Evolutionary conservation across 768 basidiomycete species (phyloP).

Genomic region (Russula sp.): DNA sequence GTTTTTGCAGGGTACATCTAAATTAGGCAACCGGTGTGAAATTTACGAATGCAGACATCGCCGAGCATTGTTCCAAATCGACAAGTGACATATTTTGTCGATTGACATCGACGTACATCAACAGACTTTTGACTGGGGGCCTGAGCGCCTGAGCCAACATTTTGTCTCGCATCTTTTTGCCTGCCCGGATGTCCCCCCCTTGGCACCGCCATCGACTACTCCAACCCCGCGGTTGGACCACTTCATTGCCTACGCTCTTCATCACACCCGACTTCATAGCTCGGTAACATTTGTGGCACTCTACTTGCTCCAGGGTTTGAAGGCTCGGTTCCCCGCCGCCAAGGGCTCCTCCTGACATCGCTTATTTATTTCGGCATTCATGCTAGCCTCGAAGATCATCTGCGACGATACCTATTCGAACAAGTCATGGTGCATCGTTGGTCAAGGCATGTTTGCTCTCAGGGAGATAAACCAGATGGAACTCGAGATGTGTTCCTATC

Average conservation of each 20-base stretch:
- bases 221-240: constrained; percentile 49
- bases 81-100: too few species aligned
- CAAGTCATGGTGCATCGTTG: constrained; percentile 59
- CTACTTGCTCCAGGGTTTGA: constrained; percentile 79
- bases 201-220: constrained; percentile 25
- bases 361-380: constrained; percentile 85
- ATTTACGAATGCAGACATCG: too few species aligned
- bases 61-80: too few species aligned
- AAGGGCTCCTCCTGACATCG: constrained; percentile 86
- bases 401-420: constrained; percentile 67
- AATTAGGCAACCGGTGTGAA: too few species aligned
- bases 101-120: too few species aligned
- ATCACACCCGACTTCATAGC: constrained; percentile 58
- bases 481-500: constrained; percentile 85
- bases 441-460: constrained; percentile 56
- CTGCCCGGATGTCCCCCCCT: constrained; percentile 73
- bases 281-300: constrained; percentile 54
- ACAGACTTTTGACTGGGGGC: too few species aligned
- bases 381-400: constrained; percentile 78
- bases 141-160: too few species aligned
- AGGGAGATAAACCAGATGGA: constrained; percentile 97
- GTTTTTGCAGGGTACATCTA: too few species aligned
- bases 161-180: too few species aligned
- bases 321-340: constrained; percentile 87
- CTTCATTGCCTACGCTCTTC: constrained; percentile 84